Evolutionary conservation across 1,284 basidiomycete species (phyloP).

Genomic region (Lignosus rhinocerotis): DNA sequence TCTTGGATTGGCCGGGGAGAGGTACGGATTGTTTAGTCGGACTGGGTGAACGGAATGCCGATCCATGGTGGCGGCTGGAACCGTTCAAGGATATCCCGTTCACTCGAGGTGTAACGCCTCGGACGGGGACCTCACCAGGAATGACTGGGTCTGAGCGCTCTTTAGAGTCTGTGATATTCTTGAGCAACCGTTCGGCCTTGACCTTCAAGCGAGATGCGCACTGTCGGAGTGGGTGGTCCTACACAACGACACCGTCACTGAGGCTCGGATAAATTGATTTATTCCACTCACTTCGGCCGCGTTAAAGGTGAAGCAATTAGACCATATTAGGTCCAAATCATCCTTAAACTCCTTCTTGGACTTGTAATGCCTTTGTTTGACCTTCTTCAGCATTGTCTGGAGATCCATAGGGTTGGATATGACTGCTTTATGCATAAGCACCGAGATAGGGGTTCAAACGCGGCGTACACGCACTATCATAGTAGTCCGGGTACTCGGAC

Average conservation of each 20-base stretch:
- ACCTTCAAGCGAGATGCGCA: slow-evolving; percentile 75
- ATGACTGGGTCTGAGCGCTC: slow-evolving; percentile 70
- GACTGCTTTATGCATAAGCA: slow-evolving; percentile 46
- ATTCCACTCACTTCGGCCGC: slow-evolving; percentile 66
- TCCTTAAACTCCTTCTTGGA: slow-evolving; percentile 91
- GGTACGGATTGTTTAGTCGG: slow-evolving; percentile 28
- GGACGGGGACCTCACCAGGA: slow-evolving; percentile 47
- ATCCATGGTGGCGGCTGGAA: slow-evolving; percentile 24
- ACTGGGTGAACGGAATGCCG: slow-evolving; percentile 31
- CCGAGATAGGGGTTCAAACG: background rate
- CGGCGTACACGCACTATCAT: slow-evolving; percentile 62
- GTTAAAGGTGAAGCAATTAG: slow-evolving; percentile 94
- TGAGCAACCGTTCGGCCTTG: slow-evolving; percentile 83
- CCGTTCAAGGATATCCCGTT: slow-evolving; percentile 39
- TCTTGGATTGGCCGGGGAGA: slow-evolving; percentile 19
- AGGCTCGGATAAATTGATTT: too few species aligned
- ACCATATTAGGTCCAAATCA: slow-evolving; percentile 96
- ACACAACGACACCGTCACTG: background rate
- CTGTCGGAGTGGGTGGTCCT: slow-evolving; percentile 79
- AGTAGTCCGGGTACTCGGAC: slow-evolving; percentile 87
- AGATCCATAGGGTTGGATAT: slow-evolving; percentile 94
- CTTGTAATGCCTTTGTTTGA: slow-evolving; percentile 90
- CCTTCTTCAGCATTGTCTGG: slow-evolving; percentile 88
- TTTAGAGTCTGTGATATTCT: slow-evolving; percentile 86
- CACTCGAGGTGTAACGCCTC: slow-evolving; percentile 27